A percentile compares a stretch with the other conserved stretches of the same genome.
Evolutionary conservation across 768 basidiomycete species (phyloP).

Genomic region (Termitomyces sp.): DNA sequence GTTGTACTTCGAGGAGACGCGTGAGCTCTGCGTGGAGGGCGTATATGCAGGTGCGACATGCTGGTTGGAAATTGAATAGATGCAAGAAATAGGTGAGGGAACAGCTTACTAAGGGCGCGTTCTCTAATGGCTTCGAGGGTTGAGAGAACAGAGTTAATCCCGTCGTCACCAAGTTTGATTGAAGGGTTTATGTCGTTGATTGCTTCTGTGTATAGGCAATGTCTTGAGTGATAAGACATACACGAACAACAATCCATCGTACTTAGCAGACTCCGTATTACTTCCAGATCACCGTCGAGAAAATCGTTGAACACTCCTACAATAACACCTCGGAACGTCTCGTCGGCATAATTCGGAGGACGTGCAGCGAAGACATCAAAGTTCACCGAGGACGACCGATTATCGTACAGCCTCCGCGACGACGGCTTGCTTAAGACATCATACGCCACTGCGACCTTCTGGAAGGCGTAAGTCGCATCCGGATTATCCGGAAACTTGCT

Average conservation of each 20-base stretch:
- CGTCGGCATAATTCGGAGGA: slow-evolving; percentile 62
- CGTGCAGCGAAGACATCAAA: slow-evolving; percentile 57
- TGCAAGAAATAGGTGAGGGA: background rate
- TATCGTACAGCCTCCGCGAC: slow-evolving; percentile 68
- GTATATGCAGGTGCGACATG: slow-evolving; percentile 74
- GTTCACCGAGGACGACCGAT: slow-evolving; percentile 40
- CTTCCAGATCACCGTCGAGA: slow-evolving; percentile 83
- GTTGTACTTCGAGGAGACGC: slow-evolving; percentile 82
- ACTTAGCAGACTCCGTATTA: slow-evolving; percentile 76
- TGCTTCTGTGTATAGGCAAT: slow-evolving; percentile 46
- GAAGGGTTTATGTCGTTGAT: slow-evolving; percentile 81
- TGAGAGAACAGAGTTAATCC: slow-evolving; percentile 71
- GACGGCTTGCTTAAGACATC: slow-evolving; percentile 74
- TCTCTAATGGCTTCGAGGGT: slow-evolving; percentile 71
- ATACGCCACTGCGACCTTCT: slow-evolving; percentile 84
- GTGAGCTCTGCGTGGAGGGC: slow-evolving; percentile 70
- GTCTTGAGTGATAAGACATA: background rate
- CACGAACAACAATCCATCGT: slow-evolving; percentile 25
- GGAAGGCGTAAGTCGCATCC: slow-evolving; percentile 80
- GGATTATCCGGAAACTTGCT: slow-evolving; percentile 83
- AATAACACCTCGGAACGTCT: slow-evolving; percentile 76
- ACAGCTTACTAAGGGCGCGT: slow-evolving; percentile 63
- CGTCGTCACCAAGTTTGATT: slow-evolving; percentile 73
- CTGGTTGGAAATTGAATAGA: slow-evolving; percentile 32
- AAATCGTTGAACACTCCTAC: slow-evolving; percentile 79